Conservation (phyloP, 352 stramenopile genomes). For the Globisporangium mamillatum region DNA sequence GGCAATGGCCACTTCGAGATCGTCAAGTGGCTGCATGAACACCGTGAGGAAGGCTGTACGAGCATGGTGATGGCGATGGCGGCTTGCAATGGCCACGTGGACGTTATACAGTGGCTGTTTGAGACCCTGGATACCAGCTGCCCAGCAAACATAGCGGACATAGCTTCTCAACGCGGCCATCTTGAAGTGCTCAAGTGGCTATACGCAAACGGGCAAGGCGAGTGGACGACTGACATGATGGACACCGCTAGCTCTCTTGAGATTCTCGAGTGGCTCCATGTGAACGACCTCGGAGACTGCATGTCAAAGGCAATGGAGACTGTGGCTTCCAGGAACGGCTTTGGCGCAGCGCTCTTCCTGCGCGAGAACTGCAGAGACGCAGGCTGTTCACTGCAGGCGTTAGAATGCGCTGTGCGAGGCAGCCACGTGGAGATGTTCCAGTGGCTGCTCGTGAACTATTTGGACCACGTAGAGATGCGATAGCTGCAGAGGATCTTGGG, state of each 20-base stretch:
- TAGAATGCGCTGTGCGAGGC: not conserved
- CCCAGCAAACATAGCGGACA: not conserved
- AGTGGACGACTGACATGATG: not conserved
- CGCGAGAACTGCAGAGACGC: not conserved
- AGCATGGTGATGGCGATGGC: constrained; percentile 15
- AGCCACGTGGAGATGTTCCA: not conserved
- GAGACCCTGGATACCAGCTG: not conserved
- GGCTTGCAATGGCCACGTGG: not conserved
- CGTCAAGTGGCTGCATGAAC: constrained; percentile 10
- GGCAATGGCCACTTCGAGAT: not conserved
- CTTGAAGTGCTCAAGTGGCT: constrained; percentile 13
- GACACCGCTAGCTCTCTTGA: not conserved
- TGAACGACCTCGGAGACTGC: not conserved
- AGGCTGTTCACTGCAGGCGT: not conserved
- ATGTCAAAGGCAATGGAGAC: not conserved
- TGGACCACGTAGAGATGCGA: not conserved
- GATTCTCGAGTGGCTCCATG: constrained; percentile 11
- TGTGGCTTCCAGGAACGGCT: not conserved
- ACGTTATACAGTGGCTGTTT: constrained; percentile 7
- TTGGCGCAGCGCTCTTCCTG: not conserved
- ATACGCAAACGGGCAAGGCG: not conserved
- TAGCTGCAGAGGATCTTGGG: not conserved
- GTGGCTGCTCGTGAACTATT: not conserved
- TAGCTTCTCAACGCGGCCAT: not conserved
- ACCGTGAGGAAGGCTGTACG: constrained; percentile 13